Evolutionary conservation across 129 eudicot species (phyloP).

Genomic region (sunflower (Helianthus annuus)): HanXRQr2.0-SUNRISE NC_035449.2:12830037-12830536

Average conservation of each 20-base stretch:
- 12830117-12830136: not conserved
- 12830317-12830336: not conserved
- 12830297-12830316: not conserved
- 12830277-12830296: not conserved
- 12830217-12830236: not conserved
- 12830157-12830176: slow-evolving; percentile 4
- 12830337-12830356: not conserved
- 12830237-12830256: not conserved
- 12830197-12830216: not conserved
- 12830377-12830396: too few species aligned
- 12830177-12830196: not conserved
- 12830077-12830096: not conserved
- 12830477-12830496: too few species aligned
- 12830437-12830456: too few species aligned
- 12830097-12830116: not conserved
- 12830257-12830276: not conserved
- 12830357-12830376: not conserved
- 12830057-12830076: not conserved
- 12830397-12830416: too few species aligned
- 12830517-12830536: too few species aligned
- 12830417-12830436: too few species aligned
- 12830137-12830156: not conserved
- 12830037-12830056: not conserved
- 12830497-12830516: too few species aligned
- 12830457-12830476: too few species aligned